Base-by-base conservation (phyloP, 1,284 basidiomycete species). In the Athelia psychrophila region DNA sequence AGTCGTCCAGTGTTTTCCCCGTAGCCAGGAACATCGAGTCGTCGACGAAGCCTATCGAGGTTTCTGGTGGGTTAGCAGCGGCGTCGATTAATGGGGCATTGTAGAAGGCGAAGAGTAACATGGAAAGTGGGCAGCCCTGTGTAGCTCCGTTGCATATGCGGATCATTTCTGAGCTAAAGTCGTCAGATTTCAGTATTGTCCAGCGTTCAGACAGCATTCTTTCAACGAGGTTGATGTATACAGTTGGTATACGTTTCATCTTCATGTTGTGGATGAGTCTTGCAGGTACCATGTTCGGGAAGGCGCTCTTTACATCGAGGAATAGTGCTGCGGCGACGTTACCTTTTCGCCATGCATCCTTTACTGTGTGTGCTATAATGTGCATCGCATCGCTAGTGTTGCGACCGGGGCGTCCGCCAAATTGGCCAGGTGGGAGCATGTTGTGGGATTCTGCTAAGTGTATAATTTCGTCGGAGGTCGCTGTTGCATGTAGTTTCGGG, bases 261-360 rank as follows among this genome's bases (percentile, higher is more conserved):
- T 59, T 48, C 58, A 75, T 58, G 33, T 75, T 60, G 53, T 71
- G 65, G 4, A 64, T n/a, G 1, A 76, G 68, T 0, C 59, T 38
- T 1, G 64, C 58, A 0, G 60, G 55, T 1, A 62, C 58, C 0
- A 59, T 62, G 22, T 64, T 74, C 0, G 69, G 73, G 58, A 75
- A 77, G 0, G 73, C 72, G 0, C 64, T 69, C 56, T 73, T 64
- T 15, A 77, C 63, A 54, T 77, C 72, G 2, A 75, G 61, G 52
- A 73, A 72, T 0, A 76, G 51, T 0, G 61, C 58, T 0, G 64
- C 60, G 0, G 61, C 70, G 1, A 71, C 72, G 18, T 71, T 57
- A 0, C 57, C 53, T 33, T 44, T 33, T 0, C 66, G 49, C 73
- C 72, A 76, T 9, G 71, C 64, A 23, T 70, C 59, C 48, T 68